Conservation (phyloP, 768 basidiomycete genomes). For the Tricholoma matsutake region DNA sequence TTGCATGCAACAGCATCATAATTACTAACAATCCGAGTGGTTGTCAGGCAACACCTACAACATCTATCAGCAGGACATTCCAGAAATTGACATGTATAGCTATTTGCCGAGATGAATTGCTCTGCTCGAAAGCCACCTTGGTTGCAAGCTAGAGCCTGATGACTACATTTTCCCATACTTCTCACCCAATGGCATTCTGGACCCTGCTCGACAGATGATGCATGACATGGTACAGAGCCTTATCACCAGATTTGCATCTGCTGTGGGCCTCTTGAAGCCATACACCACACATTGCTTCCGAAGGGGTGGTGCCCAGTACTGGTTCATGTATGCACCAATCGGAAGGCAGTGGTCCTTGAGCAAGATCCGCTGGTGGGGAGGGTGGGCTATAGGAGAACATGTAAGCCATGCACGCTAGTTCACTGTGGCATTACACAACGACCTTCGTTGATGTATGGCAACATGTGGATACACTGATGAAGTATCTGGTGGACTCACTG, state of each 20-base stretch:
- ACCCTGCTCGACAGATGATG: not conserved
- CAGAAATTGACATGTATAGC: not conserved
- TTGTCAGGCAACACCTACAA: not conserved
- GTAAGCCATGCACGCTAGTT: too few species aligned
- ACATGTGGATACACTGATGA: too few species aligned
- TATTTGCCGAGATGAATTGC: constrained; percentile 6
- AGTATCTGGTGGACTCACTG: too few species aligned
- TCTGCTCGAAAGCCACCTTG: constrained; percentile 12
- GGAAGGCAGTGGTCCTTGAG: constrained; percentile 24
- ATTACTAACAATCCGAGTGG: not conserved
- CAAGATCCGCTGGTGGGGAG: not conserved
- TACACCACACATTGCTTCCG: constrained; percentile 14
- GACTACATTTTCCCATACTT: constrained; percentile 34
- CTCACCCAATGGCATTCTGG: constrained; percentile 15
- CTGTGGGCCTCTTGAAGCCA: constrained; percentile 16
- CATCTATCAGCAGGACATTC: not conserved
- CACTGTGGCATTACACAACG: too few species aligned
- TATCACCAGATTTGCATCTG: constrained; percentile 21
- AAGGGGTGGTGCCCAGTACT: constrained; percentile 32
- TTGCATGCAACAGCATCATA: not conserved
- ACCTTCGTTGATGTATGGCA: not conserved
- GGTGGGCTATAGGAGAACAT: too few species aligned
- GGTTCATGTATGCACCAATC: constrained; percentile 32
- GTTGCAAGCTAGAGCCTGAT: constrained; percentile 16
- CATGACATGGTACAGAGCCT: constrained; percentile 19